Percentiles rank a stretch among this genome's conserved stretches.
These are phyloP conservation scores for Petunia hybrid DNA, from an alignment of 305 asterid species.

Conservation along the genomic window DNA sequence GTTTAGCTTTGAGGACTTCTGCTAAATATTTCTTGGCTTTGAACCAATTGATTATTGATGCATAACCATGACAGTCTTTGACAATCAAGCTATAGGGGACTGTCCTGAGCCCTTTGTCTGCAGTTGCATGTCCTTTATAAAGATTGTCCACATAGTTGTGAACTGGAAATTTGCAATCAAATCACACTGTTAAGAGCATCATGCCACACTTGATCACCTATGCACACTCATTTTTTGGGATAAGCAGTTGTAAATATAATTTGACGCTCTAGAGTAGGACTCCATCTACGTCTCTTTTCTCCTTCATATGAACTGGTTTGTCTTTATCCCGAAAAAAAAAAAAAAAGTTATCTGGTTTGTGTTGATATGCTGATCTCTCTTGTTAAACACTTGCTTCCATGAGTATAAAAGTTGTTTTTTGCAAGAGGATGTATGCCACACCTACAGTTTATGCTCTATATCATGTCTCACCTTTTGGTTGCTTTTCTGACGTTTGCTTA, in stretches of 20 bases:
- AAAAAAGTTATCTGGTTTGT: neutral
- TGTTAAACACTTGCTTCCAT: neutral
- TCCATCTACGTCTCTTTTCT: constrained; percentile 26
- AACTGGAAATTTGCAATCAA: constrained; percentile 24
- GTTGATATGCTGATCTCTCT: constrained; percentile 15
- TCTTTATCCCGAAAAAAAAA: no score
- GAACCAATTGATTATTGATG: neutral
- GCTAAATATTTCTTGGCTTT: neutral
- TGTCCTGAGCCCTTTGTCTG: constrained; percentile 1
- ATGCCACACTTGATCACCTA: constrained; percentile 25
- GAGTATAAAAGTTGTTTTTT: constrained; percentile 7
- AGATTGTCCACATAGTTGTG: constrained; percentile 24
- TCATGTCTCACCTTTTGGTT: constrained; percentile 12
- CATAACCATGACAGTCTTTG: neutral
- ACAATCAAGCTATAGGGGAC: neutral
- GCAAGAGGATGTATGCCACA: constrained; percentile 26
- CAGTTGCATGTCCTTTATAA: constrained; percentile 25
- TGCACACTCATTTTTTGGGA: neutral
- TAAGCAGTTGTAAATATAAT: neutral
- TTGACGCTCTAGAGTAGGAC: constrained; percentile 9
- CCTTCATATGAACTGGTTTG: constrained; percentile 4
- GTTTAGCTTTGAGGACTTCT: neutral
- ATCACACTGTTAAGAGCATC: constrained; percentile 26
- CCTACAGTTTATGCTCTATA: constrained; percentile 16
- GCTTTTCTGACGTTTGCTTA: neutral